Percentiles rank a stretch among this genome's conserved stretches.
Conservation (phyloP, 208 protist species). For the Crithidia thermophila region DNA sequence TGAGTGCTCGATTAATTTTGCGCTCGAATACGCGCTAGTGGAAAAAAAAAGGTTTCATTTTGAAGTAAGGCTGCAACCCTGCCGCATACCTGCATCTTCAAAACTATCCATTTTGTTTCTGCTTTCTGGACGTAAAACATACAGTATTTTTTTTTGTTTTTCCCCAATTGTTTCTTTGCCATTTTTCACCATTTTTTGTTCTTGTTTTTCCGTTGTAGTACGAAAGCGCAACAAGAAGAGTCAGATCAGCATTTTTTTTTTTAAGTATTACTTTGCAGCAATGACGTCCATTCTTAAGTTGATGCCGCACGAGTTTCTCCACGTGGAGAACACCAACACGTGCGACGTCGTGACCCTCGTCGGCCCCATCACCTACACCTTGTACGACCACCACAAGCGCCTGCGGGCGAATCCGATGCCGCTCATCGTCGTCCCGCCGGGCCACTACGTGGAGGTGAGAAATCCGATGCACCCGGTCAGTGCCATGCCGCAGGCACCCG, state of each 20-base stretch:
- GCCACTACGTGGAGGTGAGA: constrained; percentile 87
- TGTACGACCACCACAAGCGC: constrained; percentile 67
- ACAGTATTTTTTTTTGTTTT: too few species aligned
- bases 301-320: constrained; percentile 74
- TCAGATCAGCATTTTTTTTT: constrained; percentile 11
- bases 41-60: too few species aligned
- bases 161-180: too few species aligned
- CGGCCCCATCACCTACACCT: constrained; percentile 88
- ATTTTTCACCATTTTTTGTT: not conserved
- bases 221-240: too few species aligned
- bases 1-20: too few species aligned
- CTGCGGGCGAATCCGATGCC: constrained; percentile 40
- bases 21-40: too few species aligned
- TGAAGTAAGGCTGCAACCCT: too few species aligned
- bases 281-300: constrained; percentile 54
- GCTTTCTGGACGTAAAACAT: too few species aligned
- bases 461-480: constrained; percentile 50
- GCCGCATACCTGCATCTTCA: too few species aligned
- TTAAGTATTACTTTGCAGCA: not conserved
- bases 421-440: constrained; percentile 78
- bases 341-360: constrained; percentile 77
- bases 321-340: constrained; percentile 88
- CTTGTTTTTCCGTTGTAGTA: constrained; percentile 5
- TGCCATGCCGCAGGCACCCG: not conserved
- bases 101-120: too few species aligned